Percentiles rank a stretch among this genome's conserved stretches.
Conservation (phyloP, 805 yeast species). For the Kuraishia hungarica region DNA sequence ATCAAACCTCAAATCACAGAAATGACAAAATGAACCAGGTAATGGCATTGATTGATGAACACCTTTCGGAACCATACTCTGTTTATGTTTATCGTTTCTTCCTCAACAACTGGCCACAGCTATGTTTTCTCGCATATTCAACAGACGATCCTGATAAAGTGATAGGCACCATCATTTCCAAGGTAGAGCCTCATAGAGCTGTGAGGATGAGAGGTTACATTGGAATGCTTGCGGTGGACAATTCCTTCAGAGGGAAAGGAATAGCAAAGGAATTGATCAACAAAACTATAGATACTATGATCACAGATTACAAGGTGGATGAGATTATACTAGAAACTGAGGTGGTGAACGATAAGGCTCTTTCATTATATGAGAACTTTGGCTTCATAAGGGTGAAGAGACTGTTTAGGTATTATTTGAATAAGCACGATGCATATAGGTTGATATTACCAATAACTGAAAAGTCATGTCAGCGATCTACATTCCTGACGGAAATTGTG, state of each 20-base stretch:
- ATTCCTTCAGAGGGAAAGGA: conserved; percentile 64
- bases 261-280: conserved; percentile 71
- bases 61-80: conserved; percentile 91
- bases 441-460: conserved; percentile 74
- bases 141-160: conserved; percentile 20
- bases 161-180: conserved; percentile 82
- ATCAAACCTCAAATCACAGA: conserved; percentile 7
- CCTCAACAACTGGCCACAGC: conserved; percentile 82
- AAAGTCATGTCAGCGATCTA: conserved; percentile 44
- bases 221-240: conserved; percentile 89
- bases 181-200: conserved; percentile 67
- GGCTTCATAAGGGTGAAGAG: conserved; percentile 35
- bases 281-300: conserved; percentile 57
- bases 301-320: conserved; percentile 54
- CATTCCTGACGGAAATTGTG: conserved; percentile 27
- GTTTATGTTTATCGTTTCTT: conserved; percentile 88
- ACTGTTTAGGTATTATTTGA: conserved; percentile 78
- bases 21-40: conserved; percentile 39
- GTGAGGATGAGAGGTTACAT: conserved; percentile 82
- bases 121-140: conserved; percentile 58
- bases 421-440: conserved; percentile 89
- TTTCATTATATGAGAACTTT: conserved; percentile 26
- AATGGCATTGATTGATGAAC: conserved; percentile 52
- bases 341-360: conserved; percentile 48
- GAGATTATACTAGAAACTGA: conserved; percentile 94